Conservation (phyloP, 768 basidiomycete genomes). For the Auricularia auricula-judae region DNA sequence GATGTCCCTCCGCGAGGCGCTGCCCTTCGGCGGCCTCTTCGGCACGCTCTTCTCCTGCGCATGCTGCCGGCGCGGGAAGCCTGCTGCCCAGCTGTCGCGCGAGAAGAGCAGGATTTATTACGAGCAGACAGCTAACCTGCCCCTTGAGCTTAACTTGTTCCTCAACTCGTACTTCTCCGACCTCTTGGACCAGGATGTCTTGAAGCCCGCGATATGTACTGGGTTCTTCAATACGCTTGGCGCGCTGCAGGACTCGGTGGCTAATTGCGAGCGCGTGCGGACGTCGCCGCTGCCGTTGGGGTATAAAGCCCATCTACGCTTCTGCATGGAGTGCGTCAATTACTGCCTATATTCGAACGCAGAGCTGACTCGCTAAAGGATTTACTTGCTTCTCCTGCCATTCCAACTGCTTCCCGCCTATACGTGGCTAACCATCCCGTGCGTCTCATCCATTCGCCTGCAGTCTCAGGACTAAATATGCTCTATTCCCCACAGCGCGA, state of each 20-base stretch:
- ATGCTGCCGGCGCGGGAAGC: too few relatives aligned
- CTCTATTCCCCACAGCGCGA: slow-evolving; percentile 18
- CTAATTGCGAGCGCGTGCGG: slow-evolving; percentile 49
- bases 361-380: slow-evolving; percentile 12
- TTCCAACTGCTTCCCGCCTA: slow-evolving; percentile 41
- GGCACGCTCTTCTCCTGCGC: too few relatives aligned
- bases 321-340: slow-evolving; percentile 41
- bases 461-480: too few relatives aligned
- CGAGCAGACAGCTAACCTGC: slow-evolving; percentile 35
- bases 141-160: slow-evolving; percentile 46
- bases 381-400: slow-evolving; percentile 23
- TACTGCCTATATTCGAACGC: background rate
- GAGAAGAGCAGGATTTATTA: background rate
- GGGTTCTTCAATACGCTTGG: slow-evolving; percentile 36
- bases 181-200: slow-evolving; percentile 27
- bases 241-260: slow-evolving; percentile 44
- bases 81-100: slow-evolving; percentile 10
- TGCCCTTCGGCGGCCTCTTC: too few relatives aligned
- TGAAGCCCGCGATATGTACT: slow-evolving; percentile 42
- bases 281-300: slow-evolving; percentile 60
- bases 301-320: slow-evolving; percentile 54
- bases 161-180: slow-evolving; percentile 41
- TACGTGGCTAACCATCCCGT: slow-evolving; percentile 43
- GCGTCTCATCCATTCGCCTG: slow-evolving; percentile 3
- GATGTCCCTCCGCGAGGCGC: too few relatives aligned